These are phyloP conservation scores for Suillus placidus DNA, from an alignment of 768 basidiomycete genomes.

Conservation along the genomic window DNA sequence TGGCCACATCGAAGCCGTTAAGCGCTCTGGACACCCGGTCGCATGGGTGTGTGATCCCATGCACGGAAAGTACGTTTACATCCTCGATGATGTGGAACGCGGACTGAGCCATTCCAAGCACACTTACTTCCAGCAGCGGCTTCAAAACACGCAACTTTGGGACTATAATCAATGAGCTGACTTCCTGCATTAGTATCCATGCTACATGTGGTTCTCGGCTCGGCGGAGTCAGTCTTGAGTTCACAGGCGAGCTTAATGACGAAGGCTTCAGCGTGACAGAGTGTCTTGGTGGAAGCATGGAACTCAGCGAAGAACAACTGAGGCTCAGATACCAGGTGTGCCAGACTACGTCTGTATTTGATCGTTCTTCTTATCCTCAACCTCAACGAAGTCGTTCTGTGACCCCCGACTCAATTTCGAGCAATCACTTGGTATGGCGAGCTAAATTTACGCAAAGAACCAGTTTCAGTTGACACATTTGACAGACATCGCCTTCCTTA, in stretches of 20 bases:
- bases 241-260: slow-evolving; percentile 89
- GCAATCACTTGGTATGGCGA: slow-evolving; percentile 82
- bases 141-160: slow-evolving; percentile 91
- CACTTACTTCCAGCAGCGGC: slow-evolving; percentile 75
- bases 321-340: slow-evolving; percentile 86
- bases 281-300: slow-evolving; percentile 96
- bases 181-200: slow-evolving; percentile 81
- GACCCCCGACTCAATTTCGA: slow-evolving; percentile 95
- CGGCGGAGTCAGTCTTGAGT: slow-evolving; percentile 85
- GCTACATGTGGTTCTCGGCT: slow-evolving; percentile 69
- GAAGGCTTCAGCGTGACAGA: slow-evolving; percentile 96
- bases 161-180: slow-evolving; percentile 87
- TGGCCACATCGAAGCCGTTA: slow-evolving; percentile 80
- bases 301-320: slow-evolving; percentile 84
- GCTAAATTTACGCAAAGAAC: not conserved
- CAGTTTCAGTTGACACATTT: slow-evolving; percentile 3
- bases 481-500: slow-evolving; percentile 83
- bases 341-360: not conserved
- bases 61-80: slow-evolving; percentile 92
- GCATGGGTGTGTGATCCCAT: slow-evolving; percentile 97
- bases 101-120: slow-evolving; percentile 50
- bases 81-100: slow-evolving; percentile 3
- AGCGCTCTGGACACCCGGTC: slow-evolving; percentile 80
- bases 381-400: slow-evolving; percentile 71
- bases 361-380: not conserved